Conservation (phyloP, 371 early-diverging fungal genomes). For the Saksenaea vasiformis region DNA sequence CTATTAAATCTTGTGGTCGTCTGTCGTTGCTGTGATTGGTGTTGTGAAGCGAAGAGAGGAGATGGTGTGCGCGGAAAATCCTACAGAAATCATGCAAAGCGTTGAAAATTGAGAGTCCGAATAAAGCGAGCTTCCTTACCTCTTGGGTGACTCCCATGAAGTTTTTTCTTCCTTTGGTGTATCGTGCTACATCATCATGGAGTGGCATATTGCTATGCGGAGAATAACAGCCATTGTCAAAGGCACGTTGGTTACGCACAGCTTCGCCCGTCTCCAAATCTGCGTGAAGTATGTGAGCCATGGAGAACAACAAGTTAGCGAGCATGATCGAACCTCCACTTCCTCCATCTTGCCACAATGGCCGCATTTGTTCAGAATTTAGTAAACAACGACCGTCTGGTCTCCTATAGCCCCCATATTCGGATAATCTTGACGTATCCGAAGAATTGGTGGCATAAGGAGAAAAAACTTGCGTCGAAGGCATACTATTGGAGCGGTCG, state of each 20-base stretch:
- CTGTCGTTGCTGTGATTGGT: constrained; percentile 51
- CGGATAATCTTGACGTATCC: constrained; percentile 13
- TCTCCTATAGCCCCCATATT: no score
- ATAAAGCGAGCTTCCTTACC: constrained; percentile 17
- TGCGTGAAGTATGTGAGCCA: no score
- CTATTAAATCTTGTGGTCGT: constrained; percentile 29
- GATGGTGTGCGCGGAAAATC: constrained; percentile 90
- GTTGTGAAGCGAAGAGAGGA: constrained; percentile 70
- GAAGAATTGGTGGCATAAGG: constrained; percentile 28
- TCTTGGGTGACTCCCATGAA: constrained; percentile 40
- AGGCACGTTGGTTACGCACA: no score
- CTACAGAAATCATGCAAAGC: constrained; percentile 16
- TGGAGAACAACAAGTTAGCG: no score
- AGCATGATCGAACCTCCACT: no score
- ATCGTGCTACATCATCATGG: background rate
- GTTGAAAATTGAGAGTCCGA: background rate
- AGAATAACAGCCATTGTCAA: no score
- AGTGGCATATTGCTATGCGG: background rate
- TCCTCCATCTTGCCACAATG: no score
- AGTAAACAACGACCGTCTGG: no score
- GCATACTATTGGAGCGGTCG: constrained; percentile 42
- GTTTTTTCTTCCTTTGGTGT: constrained; percentile 22
- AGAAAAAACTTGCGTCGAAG: constrained; percentile 4
- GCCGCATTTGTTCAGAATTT: no score
- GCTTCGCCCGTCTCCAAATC: no score